A percentile compares a stretch with the other conserved stretches of the same genome.
Conservation (phyloP, 352 stramenopile species). For the Phytophthora boehmeriae region DNA sequence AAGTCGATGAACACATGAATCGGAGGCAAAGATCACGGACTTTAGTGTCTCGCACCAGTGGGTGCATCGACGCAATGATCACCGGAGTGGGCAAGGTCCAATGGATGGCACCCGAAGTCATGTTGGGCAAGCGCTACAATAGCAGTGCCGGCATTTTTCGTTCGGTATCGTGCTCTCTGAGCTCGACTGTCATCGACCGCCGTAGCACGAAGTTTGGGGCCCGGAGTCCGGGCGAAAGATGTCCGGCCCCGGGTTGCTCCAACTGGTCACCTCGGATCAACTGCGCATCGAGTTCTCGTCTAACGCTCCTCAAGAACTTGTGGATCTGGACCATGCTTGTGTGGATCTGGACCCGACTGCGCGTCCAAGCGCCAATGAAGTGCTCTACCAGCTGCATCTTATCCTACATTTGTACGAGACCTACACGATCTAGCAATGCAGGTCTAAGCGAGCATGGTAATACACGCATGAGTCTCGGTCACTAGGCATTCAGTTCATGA, state of each 20-base stretch:
- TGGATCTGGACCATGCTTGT: slow-evolving; percentile 29
- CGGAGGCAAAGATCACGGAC: slow-evolving; percentile 42
- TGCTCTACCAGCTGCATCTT: slow-evolving; percentile 32
- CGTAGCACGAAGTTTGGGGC: slow-evolving; percentile 12
- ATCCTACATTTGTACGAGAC: slow-evolving; percentile 24
- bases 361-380: slow-evolving; percentile 32
- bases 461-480: background rate
- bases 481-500: background rate
- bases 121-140: slow-evolving; percentile 38
- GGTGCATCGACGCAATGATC: slow-evolving; percentile 22
- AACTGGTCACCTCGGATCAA: slow-evolving; percentile 35
- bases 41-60: slow-evolving; percentile 37
- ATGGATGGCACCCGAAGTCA: slow-evolving; percentile 41
- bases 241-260: slow-evolving; percentile 25
- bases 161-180: slow-evolving; percentile 43
- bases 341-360: slow-evolving; percentile 30
- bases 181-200: slow-evolving; percentile 33
- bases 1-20: slow-evolving; percentile 21
- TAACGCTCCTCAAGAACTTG: slow-evolving; percentile 11
- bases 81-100: slow-evolving; percentile 25
- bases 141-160: slow-evolving; percentile 43
- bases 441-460: background rate
- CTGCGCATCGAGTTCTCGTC: slow-evolving; percentile 36
- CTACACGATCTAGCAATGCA: slow-evolving; percentile 12
- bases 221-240: slow-evolving; percentile 5